A percentile compares a stretch with the other conserved stretches of the same genome.
Conservation (phyloP, 139 green algal genomes). For the Chlorella ohadii region DNA sequence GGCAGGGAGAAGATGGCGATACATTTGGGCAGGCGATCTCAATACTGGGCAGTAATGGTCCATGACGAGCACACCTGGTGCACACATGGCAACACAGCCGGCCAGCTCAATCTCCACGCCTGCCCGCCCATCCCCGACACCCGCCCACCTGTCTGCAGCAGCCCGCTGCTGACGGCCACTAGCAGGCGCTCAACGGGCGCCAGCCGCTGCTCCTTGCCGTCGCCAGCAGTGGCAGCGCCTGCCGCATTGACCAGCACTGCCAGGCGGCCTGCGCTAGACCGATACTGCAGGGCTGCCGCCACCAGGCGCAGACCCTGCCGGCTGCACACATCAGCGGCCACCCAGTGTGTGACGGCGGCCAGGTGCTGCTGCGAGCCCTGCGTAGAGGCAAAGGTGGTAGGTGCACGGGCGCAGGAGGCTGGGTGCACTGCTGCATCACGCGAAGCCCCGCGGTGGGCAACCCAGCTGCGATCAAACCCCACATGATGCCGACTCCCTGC, state of each 20-base stretch:
- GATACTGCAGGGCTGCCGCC: constrained; percentile 33
- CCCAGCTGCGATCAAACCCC: too few relatives aligned
- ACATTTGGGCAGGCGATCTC: not conserved
- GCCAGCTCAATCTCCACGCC: too few relatives aligned
- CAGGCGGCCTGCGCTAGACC: constrained; percentile 31
- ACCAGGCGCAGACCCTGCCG: constrained; percentile 28
- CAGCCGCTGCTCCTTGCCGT: not conserved
- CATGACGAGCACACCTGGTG: too few relatives aligned
- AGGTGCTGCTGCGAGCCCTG: constrained; percentile 24
- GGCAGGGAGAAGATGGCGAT: not conserved
- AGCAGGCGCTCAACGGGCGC: constrained; percentile 8
- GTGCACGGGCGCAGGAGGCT: too few relatives aligned
- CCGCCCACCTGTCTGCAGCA: constrained; percentile 3
- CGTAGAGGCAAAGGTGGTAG: too few relatives aligned
- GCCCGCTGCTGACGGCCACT: constrained; percentile 3
- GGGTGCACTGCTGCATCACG: too few relatives aligned
- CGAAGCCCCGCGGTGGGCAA: too few relatives aligned
- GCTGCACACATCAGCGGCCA: constrained; percentile 63
- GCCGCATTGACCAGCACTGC: constrained; percentile 55
- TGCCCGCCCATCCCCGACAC: not conserved
- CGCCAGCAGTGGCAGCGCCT: not conserved
- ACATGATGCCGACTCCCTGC: too few relatives aligned
- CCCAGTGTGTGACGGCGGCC: constrained; percentile 71
- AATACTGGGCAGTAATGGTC: too few relatives aligned
- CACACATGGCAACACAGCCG: too few relatives aligned